Conservation (phyloP, 352 stramenopile species). For the Aphanomyces cochlioides region DNA sequence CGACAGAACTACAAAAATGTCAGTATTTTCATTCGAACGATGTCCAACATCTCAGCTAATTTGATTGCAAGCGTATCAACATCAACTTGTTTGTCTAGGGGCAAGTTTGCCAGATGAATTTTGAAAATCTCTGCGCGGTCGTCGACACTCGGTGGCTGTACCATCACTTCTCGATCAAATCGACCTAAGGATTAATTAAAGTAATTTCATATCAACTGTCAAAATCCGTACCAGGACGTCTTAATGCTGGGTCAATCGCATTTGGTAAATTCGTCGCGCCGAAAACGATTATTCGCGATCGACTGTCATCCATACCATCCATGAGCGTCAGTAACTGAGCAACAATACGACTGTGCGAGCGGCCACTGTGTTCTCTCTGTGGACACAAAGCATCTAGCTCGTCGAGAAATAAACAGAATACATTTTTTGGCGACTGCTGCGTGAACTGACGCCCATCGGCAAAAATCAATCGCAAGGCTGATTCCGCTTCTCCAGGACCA, state of each 20-base stretch:
- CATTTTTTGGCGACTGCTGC: background rate
- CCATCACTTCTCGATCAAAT: constrained; percentile 76
- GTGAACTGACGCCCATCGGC: constrained; percentile 37
- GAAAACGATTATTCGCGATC: constrained; percentile 91
- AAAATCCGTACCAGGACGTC: constrained; percentile 38
- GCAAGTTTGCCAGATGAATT: constrained; percentile 48
- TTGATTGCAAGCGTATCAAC: background rate
- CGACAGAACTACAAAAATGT: constrained; percentile 52
- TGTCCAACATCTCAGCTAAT: background rate
- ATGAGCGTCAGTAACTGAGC: constrained; percentile 94
- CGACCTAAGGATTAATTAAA: constrained; percentile 37
- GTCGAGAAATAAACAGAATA: constrained; percentile 90
- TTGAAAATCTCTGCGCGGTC: constrained; percentile 61
- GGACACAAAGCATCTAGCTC: constrained; percentile 94
- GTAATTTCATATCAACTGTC: background rate
- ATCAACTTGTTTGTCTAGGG: constrained; percentile 16
- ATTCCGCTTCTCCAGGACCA: constrained; percentile 64
- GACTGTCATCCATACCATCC: constrained; percentile 82
- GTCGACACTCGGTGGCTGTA: constrained; percentile 44
- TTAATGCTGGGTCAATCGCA: constrained; percentile 79
- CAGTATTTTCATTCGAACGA: constrained; percentile 34
- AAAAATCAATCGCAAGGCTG: constrained; percentile 60
- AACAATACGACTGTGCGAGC: constrained; percentile 78
- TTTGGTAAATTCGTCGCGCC: constrained; percentile 94
- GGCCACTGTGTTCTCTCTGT: constrained; percentile 67